phyloP scores from a whole-genome alignment of 768 basidiomycete genomes.

The Russula emetica region DNA sequence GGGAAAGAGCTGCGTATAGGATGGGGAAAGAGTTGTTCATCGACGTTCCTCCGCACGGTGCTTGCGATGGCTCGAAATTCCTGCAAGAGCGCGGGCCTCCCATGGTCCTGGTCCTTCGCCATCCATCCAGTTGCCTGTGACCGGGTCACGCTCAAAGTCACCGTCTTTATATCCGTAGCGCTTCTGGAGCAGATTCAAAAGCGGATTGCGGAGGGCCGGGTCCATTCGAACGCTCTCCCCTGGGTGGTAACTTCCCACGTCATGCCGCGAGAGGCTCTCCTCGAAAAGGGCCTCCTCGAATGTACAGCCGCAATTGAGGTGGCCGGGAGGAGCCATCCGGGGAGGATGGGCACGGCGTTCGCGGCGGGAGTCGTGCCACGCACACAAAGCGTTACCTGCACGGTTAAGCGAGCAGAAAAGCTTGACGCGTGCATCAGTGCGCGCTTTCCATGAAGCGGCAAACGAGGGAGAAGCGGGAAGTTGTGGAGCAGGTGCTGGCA shows the following conservation, averaged over 20 bases:
- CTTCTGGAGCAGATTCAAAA: constrained; percentile 63
- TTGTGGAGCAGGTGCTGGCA: constrained; percentile 34
- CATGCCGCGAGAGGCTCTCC: constrained; percentile 73
- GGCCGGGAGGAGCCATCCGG: constrained; percentile 71
- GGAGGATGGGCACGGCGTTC: constrained; percentile 76
- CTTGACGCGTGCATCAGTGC: constrained; percentile 67
- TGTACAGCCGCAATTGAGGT: constrained; percentile 84
- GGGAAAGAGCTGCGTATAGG: constrained; percentile 6
- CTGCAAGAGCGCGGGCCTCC: constrained; percentile 52
- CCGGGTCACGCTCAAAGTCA: constrained; percentile 72
- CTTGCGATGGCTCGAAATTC: constrained; percentile 38
- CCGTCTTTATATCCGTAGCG: constrained; percentile 80
- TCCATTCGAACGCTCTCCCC: constrained; percentile 88
- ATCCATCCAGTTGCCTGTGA: constrained; percentile 61
- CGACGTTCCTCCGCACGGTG: constrained; percentile 40
- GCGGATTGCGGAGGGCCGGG: constrained; percentile 76
- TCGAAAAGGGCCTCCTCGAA: constrained; percentile 83
- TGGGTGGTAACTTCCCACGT: constrained; percentile 76
- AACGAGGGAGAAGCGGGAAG: constrained; percentile 44
- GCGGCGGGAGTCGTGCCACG: constrained; percentile 86
- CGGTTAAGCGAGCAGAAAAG: constrained; percentile 79
- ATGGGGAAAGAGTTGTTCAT: constrained; percentile 23
- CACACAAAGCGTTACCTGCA: constrained; percentile 83
- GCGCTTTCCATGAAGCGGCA: constrained; percentile 61
- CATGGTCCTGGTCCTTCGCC: constrained; percentile 60